Evolutionary conservation across 106 monocot genomes (phyloP), one percentile per base, ranked within the genome.

Genomic region (Allium fistulosum): DNA sequence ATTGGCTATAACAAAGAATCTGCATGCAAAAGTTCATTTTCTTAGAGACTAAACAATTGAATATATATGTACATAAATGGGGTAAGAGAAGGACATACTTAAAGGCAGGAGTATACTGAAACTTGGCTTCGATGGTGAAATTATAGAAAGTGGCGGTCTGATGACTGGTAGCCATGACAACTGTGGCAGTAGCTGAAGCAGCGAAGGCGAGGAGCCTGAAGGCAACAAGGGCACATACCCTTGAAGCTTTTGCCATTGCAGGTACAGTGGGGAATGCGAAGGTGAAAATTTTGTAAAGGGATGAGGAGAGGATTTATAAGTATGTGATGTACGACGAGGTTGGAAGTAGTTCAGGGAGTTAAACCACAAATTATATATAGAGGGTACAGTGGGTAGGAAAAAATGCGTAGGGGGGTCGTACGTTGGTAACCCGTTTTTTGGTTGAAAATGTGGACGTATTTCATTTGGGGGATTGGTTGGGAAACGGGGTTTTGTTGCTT

Each of bases 1-100:
- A 52, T 91, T 88, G 46, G 78, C 73, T 15, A 75, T 56, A 47
- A 91, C 73, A 61, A 88, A 83, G 69, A 91, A 85, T 76, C 95
- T 91, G 71, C 50, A 72, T 11, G 14, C 26, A 56, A 9, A 14
- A 37, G 37, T 37, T 37, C 5, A 5, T 37, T 0, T 37, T 37
- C 37, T 37, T 37, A 37, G 1, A 37, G 1, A 37, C 37, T 37
- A 5, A 2, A 2, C 5, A 37, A 37, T 37, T 2, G 37, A 37
- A 37, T 37, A 3, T 62, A 45, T 26, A 17, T 26, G 18, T 18
- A 16, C 11, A 3, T 62, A 8, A 62, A 17, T 26, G 18, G 11
- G 3, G 13, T 14, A 68, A 26, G 7, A 13, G 13, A 46, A 16
- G 15, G 26, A 48, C 51, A 71, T 75, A 85, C 88, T 15, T 64